A percentile compares a stretch with the other conserved stretches of the same genome.
Conservation (phyloP, 1,284 basidiomycete genomes). For the Cutaneotrichosporon cyanovorans region DNA sequence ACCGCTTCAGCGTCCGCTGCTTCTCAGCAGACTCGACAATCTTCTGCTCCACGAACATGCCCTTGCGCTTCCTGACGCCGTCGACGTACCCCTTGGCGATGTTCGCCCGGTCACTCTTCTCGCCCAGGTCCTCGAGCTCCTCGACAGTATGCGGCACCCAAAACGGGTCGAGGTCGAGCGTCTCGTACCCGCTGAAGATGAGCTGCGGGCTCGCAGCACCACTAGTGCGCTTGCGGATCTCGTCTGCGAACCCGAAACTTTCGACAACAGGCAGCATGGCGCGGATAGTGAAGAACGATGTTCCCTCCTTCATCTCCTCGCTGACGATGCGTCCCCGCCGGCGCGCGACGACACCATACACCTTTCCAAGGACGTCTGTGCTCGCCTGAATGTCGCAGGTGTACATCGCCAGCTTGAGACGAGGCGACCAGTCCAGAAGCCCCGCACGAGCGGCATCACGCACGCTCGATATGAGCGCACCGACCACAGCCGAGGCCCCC, state of each 20-base stretch:
- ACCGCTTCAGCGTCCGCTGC: slow-evolving; percentile 89
- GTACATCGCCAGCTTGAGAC: slow-evolving; percentile 97
- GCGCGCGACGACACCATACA: slow-evolving; percentile 89
- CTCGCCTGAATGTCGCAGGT: slow-evolving; percentile 95
- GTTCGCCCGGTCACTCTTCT: slow-evolving; percentile 88
- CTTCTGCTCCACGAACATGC: slow-evolving; percentile 89
- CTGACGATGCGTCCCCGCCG: slow-evolving; percentile 85
- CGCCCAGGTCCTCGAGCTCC: slow-evolving; percentile 93
- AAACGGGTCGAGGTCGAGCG: slow-evolving; percentile 89
- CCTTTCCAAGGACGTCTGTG: slow-evolving; percentile 86
- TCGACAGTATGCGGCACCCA: slow-evolving; percentile 99
- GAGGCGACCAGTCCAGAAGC: slow-evolving; percentile 92
- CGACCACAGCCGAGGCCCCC: slow-evolving; percentile 71
- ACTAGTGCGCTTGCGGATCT: slow-evolving; percentile 91
- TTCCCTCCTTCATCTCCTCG: slow-evolving; percentile 99
- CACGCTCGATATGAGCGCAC: slow-evolving; percentile 79
- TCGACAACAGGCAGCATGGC: slow-evolving; percentile 93
- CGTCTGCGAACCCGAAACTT: slow-evolving; percentile 95
- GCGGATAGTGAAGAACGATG: slow-evolving; percentile 84
- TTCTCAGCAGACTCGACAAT: slow-evolving; percentile 92
- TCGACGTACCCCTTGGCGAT: slow-evolving; percentile 95
- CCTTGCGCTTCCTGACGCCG: slow-evolving; percentile 79
- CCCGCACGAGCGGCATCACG: slow-evolving; percentile 83
- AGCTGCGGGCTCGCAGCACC: slow-evolving; percentile 95
- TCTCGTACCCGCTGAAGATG: slow-evolving; percentile 88